phyloP scores from a whole-genome alignment of 1,284 basidiomycete species.

The Vanrija pseudolonga region DNA sequence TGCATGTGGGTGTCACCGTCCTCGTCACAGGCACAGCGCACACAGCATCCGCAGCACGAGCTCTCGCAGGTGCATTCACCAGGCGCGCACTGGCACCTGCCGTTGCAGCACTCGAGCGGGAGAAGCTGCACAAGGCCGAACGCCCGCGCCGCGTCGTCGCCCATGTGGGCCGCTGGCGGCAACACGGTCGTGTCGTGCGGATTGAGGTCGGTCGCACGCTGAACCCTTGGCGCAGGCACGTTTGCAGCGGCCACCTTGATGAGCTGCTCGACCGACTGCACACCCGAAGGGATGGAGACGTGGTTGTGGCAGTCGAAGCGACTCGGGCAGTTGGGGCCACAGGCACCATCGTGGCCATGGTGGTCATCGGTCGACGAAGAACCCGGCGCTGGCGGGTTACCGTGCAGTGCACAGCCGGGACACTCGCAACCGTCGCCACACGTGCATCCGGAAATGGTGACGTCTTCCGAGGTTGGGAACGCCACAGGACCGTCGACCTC shows the following conservation, averaged over 20 bases:
- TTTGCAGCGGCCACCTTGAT: constrained; percentile 42
- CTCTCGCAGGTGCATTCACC: constrained; percentile 47
- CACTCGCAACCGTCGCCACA: constrained; percentile 49
- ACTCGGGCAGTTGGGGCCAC: constrained; percentile 38
- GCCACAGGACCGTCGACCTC: constrained; percentile 31
- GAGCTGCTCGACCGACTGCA: constrained; percentile 46
- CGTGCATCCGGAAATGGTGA: constrained; percentile 45
- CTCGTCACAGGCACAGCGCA: constrained; percentile 40
- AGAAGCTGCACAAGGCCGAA: constrained; percentile 44
- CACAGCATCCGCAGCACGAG: constrained; percentile 50
- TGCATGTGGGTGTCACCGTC: constrained; percentile 29
- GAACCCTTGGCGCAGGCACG: constrained; percentile 31
- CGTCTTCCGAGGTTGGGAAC: constrained; percentile 43
- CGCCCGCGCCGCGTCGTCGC: constrained; percentile 35
- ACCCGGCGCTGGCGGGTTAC: constrained; percentile 10
- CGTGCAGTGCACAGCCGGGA: constrained; percentile 46
- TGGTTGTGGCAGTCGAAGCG: constrained; percentile 43
- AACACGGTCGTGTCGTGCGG: constrained; percentile 40
- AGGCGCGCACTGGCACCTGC: constrained; percentile 46
- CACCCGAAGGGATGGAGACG: constrained; percentile 42
- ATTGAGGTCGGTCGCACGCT: constrained; percentile 21
- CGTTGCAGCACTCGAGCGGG: constrained; percentile 49
- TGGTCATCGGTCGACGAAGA: constrained; percentile 9
- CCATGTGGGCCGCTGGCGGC: constrained; percentile 31
- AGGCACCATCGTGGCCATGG: constrained; percentile 23